Evolutionary conservation across 148 eudicot genomes (phyloP).

Genomic region (Dysphania ambrosioides): DNA sequence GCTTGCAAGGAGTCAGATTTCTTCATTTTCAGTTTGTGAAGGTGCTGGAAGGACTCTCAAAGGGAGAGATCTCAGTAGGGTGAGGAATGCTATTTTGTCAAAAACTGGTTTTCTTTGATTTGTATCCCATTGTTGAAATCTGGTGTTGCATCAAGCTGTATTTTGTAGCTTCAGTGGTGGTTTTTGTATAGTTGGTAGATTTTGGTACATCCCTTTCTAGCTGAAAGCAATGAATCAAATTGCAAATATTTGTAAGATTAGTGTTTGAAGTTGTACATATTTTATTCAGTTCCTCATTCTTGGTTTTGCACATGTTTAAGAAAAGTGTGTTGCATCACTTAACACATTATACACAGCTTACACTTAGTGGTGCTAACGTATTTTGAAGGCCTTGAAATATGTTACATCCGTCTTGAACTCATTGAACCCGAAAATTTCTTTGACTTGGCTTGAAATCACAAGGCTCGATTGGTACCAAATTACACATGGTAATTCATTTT

Average conservation of each 20-base stretch:
- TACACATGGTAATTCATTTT: too few relatives aligned
- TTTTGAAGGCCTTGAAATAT: too few relatives aligned
- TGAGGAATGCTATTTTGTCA: slow-evolving; percentile 60
- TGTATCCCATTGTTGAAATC: not conserved
- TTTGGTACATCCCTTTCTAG: not conserved
- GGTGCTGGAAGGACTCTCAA: slow-evolving; percentile 77
- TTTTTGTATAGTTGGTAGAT: slow-evolving; percentile 1
- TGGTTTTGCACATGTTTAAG: too few relatives aligned
- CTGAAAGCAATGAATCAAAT: not conserved
- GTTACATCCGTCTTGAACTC: too few relatives aligned
- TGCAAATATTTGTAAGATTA: not conserved
- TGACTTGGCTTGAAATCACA: too few relatives aligned
- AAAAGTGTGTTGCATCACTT: too few relatives aligned
- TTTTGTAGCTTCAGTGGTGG: not conserved
- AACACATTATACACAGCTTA: too few relatives aligned
- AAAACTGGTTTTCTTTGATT: slow-evolving; percentile 38
- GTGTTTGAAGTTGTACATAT: too few relatives aligned
- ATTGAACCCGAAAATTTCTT: too few relatives aligned
- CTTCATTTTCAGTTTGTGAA: slow-evolving; percentile 71
- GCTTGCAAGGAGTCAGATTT: slow-evolving; percentile 41
- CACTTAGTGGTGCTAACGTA: too few relatives aligned
- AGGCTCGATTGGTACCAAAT: too few relatives aligned
- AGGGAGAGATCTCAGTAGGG: slow-evolving; percentile 73
- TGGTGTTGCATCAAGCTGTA: not conserved
- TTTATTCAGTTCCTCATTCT: too few relatives aligned